Evolutionary conservation across 2,329 filamentous ascomycete genomes (phyloP).

Genomic region (Niveomyces coronatus): DNA sequence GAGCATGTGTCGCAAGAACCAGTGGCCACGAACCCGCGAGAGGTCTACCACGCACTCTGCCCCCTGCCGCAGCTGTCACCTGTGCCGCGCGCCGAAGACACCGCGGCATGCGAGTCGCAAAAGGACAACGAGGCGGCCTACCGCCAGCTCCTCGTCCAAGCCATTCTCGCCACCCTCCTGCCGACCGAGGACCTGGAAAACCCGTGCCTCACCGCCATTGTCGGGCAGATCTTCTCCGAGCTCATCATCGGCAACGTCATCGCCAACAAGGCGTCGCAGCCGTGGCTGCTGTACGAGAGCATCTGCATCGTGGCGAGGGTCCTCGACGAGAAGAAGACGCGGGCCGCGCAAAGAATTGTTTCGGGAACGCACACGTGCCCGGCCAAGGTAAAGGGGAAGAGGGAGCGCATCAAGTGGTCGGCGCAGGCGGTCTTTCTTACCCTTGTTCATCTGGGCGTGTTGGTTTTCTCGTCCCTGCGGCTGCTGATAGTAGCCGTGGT

Average conservation of each 20-base stretch:
- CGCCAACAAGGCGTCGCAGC: conserved; percentile 70
- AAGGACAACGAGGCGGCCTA: conserved; percentile 70
- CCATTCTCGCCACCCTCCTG: conserved; percentile 69
- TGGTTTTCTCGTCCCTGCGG: conserved; percentile 53
- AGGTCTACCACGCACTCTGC: conserved; percentile 74
- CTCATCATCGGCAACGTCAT: conserved; percentile 78
- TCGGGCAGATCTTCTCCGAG: conserved; percentile 81
- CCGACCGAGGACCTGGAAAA: conserved; percentile 91
- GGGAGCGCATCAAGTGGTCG: conserved; percentile 23
- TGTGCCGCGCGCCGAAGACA: conserved; percentile 49
- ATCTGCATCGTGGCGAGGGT: conserved; percentile 59
- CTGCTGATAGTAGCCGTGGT: conserved; percentile 54
- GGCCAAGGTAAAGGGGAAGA: conserved; percentile 6
- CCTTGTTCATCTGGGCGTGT: conserved; percentile 43
- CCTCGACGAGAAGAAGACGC: conserved; percentile 20
- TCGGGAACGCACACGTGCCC: conserved; percentile 1
- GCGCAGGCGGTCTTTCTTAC: conserved; percentile 43
- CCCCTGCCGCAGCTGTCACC: conserved; percentile 75
- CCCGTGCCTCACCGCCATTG: conserved; percentile 69
- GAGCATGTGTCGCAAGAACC: conserved; percentile 46
- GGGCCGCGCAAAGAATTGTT: conserved; percentile 11
- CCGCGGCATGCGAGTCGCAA: conserved; percentile 47
- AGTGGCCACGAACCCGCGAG: conserved; percentile 50
- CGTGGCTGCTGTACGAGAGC: conserved; percentile 80
- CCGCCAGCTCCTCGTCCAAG: conserved; percentile 78